These are phyloP conservation scores for Vanrija sp. DNA, from an alignment of 1,284 basidiomycete genomes.

Conservation along the genomic window DNA sequence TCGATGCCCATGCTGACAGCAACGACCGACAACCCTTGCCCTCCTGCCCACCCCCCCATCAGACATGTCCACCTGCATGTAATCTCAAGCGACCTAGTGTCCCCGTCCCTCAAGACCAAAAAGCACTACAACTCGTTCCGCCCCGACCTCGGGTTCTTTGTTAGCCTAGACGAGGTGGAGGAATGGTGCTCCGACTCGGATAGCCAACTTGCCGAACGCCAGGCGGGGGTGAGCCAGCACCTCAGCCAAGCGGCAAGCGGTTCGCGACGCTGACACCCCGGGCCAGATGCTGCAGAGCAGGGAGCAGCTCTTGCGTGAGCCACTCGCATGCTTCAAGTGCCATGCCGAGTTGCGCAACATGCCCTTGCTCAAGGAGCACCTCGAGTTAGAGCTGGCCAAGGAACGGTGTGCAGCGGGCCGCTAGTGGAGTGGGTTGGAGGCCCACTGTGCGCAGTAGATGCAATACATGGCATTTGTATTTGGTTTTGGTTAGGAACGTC, in stretches of 20 bases:
- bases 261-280: slow-evolving; percentile 17
- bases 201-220: slow-evolving; percentile 51
- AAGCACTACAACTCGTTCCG: slow-evolving; percentile 95
- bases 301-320: slow-evolving; percentile 63
- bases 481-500: no score
- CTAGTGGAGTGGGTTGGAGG: no score
- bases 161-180: slow-evolving; percentile 69
- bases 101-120: slow-evolving; percentile 75
- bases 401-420: no score
- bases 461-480: no score
- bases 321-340: slow-evolving; percentile 68
- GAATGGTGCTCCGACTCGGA: slow-evolving; percentile 56
- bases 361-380: slow-evolving; percentile 62
- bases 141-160: slow-evolving; percentile 79
- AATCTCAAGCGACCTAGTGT: slow-evolving; percentile 75
- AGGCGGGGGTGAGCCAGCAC: slow-evolving; percentile 14
- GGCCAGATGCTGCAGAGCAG: slow-evolving; percentile 50
- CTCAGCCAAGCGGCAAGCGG: slow-evolving; percentile 30
- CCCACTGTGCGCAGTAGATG: no score
- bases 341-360: slow-evolving; percentile 61
- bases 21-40: no score
- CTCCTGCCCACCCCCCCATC: slow-evolving; percentile 5
- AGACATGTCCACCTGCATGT: slow-evolving; percentile 87
- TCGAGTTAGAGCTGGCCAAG: slow-evolving; percentile 40
- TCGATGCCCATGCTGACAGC: not conserved